Evolutionary conservation across 2,329 filamentous ascomycete species (phyloP).

Genomic region (Neofusicoccum cordaticola): DNA sequence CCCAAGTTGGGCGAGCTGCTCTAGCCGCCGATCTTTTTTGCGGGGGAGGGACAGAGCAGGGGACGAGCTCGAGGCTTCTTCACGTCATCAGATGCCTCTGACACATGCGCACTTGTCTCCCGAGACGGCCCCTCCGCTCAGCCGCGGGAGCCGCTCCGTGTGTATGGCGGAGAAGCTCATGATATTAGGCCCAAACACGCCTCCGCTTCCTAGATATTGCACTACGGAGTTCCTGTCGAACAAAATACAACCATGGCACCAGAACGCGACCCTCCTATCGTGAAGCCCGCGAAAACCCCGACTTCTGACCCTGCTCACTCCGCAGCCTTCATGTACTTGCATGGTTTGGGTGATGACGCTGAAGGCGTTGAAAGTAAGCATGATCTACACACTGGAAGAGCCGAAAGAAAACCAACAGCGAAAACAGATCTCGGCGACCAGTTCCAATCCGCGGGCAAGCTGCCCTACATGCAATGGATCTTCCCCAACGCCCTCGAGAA

Average conservation of each 20-base stretch:
- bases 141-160: neutral
- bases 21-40: neutral
- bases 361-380: conserved; percentile 40
- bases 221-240: too few species aligned
- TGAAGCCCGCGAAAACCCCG: conserved; percentile 35
- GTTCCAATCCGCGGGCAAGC: conserved; percentile 48
- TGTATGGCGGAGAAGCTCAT: too few species aligned
- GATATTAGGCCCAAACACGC: too few species aligned
- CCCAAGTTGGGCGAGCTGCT: neutral
- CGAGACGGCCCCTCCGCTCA: neutral
- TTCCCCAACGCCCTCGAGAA: conserved; percentile 51
- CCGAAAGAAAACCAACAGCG: neutral
- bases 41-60: neutral
- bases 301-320: conserved; percentile 35
- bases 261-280: conserved; percentile 32
- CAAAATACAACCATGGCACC: neutral
- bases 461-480: conserved; percentile 50
- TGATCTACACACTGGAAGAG: neutral
- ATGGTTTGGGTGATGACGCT: conserved; percentile 48
- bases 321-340: conserved; percentile 47
- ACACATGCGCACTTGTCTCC: neutral
- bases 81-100: neutral
- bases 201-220: too few species aligned
- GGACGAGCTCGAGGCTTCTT: neutral
- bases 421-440: conserved; percentile 43